Conservation (phyloP, 2,329 filamentous ascomycete species). For the Fusarium nodosum region DNA sequence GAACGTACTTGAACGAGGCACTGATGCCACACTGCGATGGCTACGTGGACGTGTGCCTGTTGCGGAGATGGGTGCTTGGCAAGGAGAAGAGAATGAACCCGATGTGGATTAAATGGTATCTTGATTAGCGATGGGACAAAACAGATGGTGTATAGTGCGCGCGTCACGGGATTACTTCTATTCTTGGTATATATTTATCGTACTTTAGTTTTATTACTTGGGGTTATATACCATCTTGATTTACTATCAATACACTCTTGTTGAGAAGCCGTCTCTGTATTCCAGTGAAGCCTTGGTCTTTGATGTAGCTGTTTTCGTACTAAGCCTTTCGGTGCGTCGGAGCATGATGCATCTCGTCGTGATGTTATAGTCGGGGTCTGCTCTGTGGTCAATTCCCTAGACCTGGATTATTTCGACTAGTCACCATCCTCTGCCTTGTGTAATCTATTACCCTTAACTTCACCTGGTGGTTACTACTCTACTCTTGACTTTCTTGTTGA, state of each 20-base stretch:
- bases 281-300: too few species aligned
- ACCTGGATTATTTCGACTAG: not conserved
- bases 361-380: not conserved
- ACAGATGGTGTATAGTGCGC: not conserved
- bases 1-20: constrained; percentile 87
- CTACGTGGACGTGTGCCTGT: constrained; percentile 80
- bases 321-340: not conserved
- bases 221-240: constrained; percentile 35
- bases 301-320: too few species aligned
- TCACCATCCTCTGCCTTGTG: not conserved
- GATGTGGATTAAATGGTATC: constrained; percentile 43
- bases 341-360: not conserved
- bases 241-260: constrained; percentile 16
- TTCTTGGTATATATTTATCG: constrained; percentile 33
- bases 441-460: not conserved
- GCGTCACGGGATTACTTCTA: constrained; percentile 12
- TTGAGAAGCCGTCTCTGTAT: not conserved
- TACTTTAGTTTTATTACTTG: constrained; percentile 35
- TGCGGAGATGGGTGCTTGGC: constrained; percentile 70
- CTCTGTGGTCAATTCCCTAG: not conserved
- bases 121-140: constrained; percentile 4
- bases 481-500: not conserved
- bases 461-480: not conserved
- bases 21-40: constrained; percentile 86
- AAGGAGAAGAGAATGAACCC: constrained; percentile 58